A percentile compares a stretch with the other conserved stretches of the same genome.
phyloP scores from a whole-genome alignment of 805 yeast genomes.

The Pichia pseudocactophila region DNA sequence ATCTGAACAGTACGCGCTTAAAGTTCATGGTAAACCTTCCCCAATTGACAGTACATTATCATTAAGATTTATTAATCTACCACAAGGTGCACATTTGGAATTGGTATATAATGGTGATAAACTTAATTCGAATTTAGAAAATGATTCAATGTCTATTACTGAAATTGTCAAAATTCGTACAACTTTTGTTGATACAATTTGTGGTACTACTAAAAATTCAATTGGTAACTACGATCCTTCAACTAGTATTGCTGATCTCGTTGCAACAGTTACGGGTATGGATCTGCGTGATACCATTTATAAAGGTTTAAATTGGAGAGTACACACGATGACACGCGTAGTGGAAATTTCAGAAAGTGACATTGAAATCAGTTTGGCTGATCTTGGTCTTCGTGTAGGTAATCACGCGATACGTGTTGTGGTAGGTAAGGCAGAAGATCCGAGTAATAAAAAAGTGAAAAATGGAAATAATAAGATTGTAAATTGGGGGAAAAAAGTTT shows the following conservation, averaged over 20 bases:
- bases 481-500: no score
- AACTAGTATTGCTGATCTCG: neutral
- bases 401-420: slow-evolving; percentile 5
- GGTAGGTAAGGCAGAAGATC: neutral
- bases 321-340: slow-evolving; percentile 1
- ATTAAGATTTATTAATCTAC: slow-evolving; percentile 33
- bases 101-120: slow-evolving; percentile 13
- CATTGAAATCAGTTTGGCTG: neutral
- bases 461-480: neutral
- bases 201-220: neutral
- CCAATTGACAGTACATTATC: slow-evolving; percentile 24
- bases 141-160: neutral
- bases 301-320: neutral
- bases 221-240: neutral
- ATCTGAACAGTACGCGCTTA: no score
- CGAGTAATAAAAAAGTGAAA: neutral
- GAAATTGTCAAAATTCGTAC: neutral
- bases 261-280: neutral
- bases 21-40: no score
- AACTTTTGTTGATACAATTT: neutral
- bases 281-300: neutral
- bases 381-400: slow-evolving; percentile 1
- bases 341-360: neutral
- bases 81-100: slow-evolving; percentile 35
- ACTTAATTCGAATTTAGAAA: no score